Base-by-base conservation (phyloP, 2,329 filamentous ascomycete species). In the Colletotrichum liaoningense region DNA sequence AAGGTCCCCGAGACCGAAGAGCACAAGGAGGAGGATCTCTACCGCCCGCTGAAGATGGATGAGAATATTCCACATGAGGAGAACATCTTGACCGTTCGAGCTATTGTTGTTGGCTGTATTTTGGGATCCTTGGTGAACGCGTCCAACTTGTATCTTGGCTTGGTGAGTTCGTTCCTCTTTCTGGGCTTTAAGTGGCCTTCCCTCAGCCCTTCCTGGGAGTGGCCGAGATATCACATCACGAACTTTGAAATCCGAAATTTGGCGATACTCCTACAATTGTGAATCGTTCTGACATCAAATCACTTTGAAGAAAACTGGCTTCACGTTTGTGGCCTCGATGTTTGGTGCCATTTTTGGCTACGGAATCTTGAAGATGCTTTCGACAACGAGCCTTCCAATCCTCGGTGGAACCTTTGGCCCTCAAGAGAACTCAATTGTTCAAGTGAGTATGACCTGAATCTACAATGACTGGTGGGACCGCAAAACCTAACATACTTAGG, bases 141-240 rank as follows among this genome's bases (percentile, higher is more conserved):
- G 11, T 91, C 89, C 71, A 92, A 92, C 78, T 84, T 92, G 55
- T 92, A 92, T 76, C 85, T 92, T 26, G 89, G 89, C 84, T 28
- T 49, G 46, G 52, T 57, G 19, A 46, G 42, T n/a, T 8, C 42
- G 3, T 46, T 1, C 19, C 42, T 46, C 16, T 42, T 2, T 42
- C 35, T 42, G 14, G 14, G 5, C 35, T 16, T 42, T 14, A 42
- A 42, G 5, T 16, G 14, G 14, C 16, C 35, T 38, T 38, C 6
- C 5, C 35, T 14, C 14, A 6, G 35, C 35, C 35, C 14, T 6
- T 24, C 24, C 24, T 24, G 22, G 22, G 22, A 22, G 3, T 26
- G 26, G 26, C 26, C 5, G 35, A 42, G 6, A 42, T 2, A 16
- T 7, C 35, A 6, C 35, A 16, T 42, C 5, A 14, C 7, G 35